These are phyloP conservation scores for Paecilomyces formosus DNA, from an alignment of 2,329 filamentous ascomycete species.

Conservation along the genomic window DNA sequence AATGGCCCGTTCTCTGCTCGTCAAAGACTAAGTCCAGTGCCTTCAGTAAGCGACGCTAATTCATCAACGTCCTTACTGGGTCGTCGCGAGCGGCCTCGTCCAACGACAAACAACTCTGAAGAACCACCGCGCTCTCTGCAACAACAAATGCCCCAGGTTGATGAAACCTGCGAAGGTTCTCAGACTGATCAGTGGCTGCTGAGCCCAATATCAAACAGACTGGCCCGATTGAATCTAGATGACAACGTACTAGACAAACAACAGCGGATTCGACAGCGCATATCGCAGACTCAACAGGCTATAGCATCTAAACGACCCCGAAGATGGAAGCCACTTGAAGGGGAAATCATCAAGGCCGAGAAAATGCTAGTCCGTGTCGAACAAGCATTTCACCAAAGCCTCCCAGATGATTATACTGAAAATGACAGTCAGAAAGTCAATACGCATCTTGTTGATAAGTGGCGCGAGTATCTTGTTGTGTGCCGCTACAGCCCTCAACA, in stretches of 20 bases:
- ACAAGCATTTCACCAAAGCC: slow-evolving; percentile 40
- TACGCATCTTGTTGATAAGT: slow-evolving; percentile 53
- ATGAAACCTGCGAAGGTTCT: slow-evolving; percentile 14
- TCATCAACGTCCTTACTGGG: slow-evolving; percentile 28
- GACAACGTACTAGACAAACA: slow-evolving; percentile 36
- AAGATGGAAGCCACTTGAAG: slow-evolving; percentile 41
- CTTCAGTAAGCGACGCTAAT: slow-evolving; percentile 20
- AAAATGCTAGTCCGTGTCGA: slow-evolving; percentile 61
- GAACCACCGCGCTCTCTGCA: slow-evolving; percentile 16
- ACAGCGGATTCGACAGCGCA: slow-evolving; percentile 30
- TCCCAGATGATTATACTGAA: slow-evolving; percentile 57
- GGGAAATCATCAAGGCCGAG: slow-evolving; percentile 60
- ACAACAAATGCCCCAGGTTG: slow-evolving; percentile 26
- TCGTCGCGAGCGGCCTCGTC: slow-evolving; percentile 6
- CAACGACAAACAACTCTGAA: slow-evolving; percentile 15
- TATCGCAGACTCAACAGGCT: slow-evolving; percentile 27
- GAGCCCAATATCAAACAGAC: slow-evolving; percentile 17
- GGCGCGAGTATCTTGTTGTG: slow-evolving; percentile 57
- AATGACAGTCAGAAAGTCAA: slow-evolving; percentile 54
- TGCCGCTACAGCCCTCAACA: slow-evolving; percentile 49
- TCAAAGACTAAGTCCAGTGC: slow-evolving; percentile 11
- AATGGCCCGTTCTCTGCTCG: background rate
- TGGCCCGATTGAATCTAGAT: slow-evolving; percentile 38
- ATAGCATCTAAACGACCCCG: slow-evolving; percentile 26
- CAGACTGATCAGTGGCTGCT: slow-evolving; percentile 12